A percentile compares a stretch with the other conserved stretches of the same genome.
Evolutionary conservation across 2,329 filamentous ascomycete genomes (phyloP).

Genomic region (Cladorrhinum sp.): DNA sequence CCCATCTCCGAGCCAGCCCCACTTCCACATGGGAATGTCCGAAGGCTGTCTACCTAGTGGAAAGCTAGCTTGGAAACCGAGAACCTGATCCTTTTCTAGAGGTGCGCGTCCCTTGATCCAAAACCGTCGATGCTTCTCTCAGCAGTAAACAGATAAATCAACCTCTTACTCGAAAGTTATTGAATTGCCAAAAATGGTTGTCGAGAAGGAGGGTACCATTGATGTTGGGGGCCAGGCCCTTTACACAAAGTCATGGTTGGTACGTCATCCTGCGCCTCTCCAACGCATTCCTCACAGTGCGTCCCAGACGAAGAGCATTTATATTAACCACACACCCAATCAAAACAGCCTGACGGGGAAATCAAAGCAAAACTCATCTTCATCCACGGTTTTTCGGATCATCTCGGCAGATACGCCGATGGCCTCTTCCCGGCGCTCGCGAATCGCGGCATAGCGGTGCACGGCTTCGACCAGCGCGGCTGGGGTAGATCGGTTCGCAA

Average conservation of each 20-base stretch:
- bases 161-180: slow-evolving; percentile 15
- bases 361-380: slow-evolving; percentile 72
- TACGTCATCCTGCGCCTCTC: slow-evolving; percentile 35
- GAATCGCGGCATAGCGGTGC: slow-evolving; percentile 68
- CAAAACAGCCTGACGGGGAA: slow-evolving; percentile 49
- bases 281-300: too few relatives aligned
- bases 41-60: background rate
- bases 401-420: slow-evolving; percentile 69
- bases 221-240: slow-evolving; percentile 44
- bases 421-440: slow-evolving; percentile 70
- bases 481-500: slow-evolving; percentile 74
- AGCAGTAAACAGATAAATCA: too few relatives aligned
- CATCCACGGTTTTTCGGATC: slow-evolving; percentile 88
- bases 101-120: too few relatives aligned
- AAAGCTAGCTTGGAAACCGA: too few relatives aligned
- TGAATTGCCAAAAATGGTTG: slow-evolving; percentile 34
- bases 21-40: background rate
- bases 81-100: too few relatives aligned
- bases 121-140: too few relatives aligned
- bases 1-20: background rate
- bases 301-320: too few relatives aligned
- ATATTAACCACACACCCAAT: background rate
- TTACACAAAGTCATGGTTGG: slow-evolving; percentile 58
- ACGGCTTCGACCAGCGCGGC: slow-evolving; percentile 80
- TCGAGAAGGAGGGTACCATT: slow-evolving; percentile 50